Base-by-base conservation (phyloP, 2,329 filamentous ascomycete genomes). In the Rhytidhysteron rufulum region DNA sequence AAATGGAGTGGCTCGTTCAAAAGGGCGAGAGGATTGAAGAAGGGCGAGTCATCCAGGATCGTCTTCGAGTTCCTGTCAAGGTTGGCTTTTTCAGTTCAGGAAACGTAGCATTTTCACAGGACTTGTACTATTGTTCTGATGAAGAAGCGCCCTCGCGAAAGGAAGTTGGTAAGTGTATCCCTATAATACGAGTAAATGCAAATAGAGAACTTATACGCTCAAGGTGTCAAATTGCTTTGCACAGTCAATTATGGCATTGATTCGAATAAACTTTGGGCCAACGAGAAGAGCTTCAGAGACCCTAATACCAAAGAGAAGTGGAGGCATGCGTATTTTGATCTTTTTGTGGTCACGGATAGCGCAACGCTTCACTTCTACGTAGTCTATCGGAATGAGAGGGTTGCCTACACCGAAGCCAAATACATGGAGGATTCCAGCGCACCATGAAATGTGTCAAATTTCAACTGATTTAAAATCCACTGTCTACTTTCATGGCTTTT, bases 191-290 rank as follows among this genome's bases (percentile, higher is more conserved):
- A 31, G 16, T 31, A 15, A 6, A 13, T 35, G 9, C 27, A 20
- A 6, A 17, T 7, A 11, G 8, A 7, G 11, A 11, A 40, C n/a
- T 20, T 5, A 19, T 18, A n/a, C n/a, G n/a, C n/a, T n/a, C n/a
- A n/a, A 45, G 42, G 34, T 19, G 39, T 45, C 6, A 39, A 45
- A 21, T 24, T 22, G 21, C 36, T 45, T 8, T 45, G 43, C 34
- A 42, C n/a, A 16, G 43, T 45, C 13, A 25, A 42, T 10, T 42
- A 35, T 19, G 40, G 31, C 5, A 43, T 43, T 20, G 22, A 39
- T 2, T 34, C 20, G 21, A 15, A 10, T 2, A 39, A 34, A 20
- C 24, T 43, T 11, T 39, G 35, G 40, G n/a, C n/a, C n/a, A 15
- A 20, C 9, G 35, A 43, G 18, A 5, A 4, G 4, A 35, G 35